Evolutionary conservation across 1,284 basidiomycete species (phyloP).

Genomic region (Coniferiporia weirii): DNA sequence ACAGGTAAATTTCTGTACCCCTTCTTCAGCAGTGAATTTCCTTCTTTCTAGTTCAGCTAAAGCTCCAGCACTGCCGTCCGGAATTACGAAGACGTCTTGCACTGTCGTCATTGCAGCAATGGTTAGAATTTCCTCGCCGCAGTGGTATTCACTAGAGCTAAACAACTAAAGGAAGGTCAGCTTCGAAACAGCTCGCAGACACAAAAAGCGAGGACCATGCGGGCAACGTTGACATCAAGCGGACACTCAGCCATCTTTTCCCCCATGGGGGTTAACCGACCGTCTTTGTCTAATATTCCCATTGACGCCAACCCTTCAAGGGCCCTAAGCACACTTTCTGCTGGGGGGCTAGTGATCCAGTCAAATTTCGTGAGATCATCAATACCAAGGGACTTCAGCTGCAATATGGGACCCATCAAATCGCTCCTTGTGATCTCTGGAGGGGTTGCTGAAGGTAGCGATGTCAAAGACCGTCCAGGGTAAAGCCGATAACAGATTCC

Average conservation of each 20-base stretch:
- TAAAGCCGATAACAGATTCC: slow-evolving; percentile 96
- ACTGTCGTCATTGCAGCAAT: slow-evolving; percentile 95
- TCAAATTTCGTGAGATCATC: slow-evolving; percentile 96
- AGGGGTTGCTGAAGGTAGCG: slow-evolving; percentile 62
- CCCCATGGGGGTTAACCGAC: slow-evolving; percentile 59
- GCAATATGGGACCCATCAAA: slow-evolving; percentile 82
- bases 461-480: slow-evolving; percentile 54
- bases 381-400: slow-evolving; percentile 91
- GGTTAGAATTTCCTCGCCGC: slow-evolving; percentile 90
- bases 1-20: slow-evolving; percentile 40
- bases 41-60: slow-evolving; percentile 85
- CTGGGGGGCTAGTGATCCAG: slow-evolving; percentile 85
- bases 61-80: slow-evolving; percentile 79
- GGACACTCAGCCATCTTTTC: slow-evolving; percentile 75
- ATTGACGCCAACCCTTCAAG: slow-evolving; percentile 68
- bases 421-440: slow-evolving; percentile 91
- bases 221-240: slow-evolving; percentile 67
- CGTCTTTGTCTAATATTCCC: slow-evolving; percentile 70
- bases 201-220: slow-evolving; percentile 53
- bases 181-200: slow-evolving; percentile 24
- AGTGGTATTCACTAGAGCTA: slow-evolving; percentile 75
- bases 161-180: slow-evolving; percentile 56
- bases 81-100: slow-evolving; percentile 85
- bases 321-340: slow-evolving; percentile 80
- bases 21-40: slow-evolving; percentile 97